Percentiles rank a stretch among this genome's conserved stretches.
phyloP scores from a whole-genome alignment of 2,329 filamentous ascomycete species.

The Alternaria sp. region DNA sequence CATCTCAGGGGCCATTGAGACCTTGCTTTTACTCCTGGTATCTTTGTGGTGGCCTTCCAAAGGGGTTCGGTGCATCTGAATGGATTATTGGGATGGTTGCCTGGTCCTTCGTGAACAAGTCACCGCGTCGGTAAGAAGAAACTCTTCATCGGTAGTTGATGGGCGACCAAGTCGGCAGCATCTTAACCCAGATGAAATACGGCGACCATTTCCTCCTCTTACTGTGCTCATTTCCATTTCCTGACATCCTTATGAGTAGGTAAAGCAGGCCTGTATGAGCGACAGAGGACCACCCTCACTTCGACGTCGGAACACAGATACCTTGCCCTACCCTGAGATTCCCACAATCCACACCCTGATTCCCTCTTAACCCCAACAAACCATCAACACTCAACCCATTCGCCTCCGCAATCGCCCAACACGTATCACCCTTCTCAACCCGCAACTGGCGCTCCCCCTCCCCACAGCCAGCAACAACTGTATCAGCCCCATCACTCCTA shows the following conservation, averaged over 20 bases:
- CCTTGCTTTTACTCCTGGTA: neutral
- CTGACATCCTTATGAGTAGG: conserved; percentile 13
- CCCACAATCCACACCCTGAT: conserved; percentile 58
- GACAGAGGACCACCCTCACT: neutral
- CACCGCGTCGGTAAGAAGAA: neutral
- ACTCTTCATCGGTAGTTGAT: neutral
- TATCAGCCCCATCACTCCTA: neutral
- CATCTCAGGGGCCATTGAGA: neutral
- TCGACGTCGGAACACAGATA: conserved; percentile 54
- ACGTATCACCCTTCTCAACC: conserved; percentile 59
- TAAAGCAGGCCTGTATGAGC: neutral
- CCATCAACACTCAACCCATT: conserved; percentile 55
- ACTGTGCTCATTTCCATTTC: neutral
- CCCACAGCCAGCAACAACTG: conserved; percentile 24
- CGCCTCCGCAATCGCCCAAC: conserved; percentile 59
- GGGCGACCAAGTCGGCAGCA: neutral
- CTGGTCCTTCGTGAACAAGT: neutral
- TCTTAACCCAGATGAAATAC: neutral
- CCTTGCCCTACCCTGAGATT: conserved; percentile 51
- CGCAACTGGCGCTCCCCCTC: conserved; percentile 47
- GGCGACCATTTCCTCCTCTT: neutral
- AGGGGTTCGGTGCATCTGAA: neutral
- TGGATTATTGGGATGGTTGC: neutral
- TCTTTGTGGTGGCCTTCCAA: neutral
- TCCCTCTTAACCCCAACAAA: conserved; percentile 51